Percentiles rank a stretch among this genome's conserved stretches.
Evolutionary conservation across 73 alveolate genomes (phyloP).

Genomic region (Diophrys sp.): DNA sequence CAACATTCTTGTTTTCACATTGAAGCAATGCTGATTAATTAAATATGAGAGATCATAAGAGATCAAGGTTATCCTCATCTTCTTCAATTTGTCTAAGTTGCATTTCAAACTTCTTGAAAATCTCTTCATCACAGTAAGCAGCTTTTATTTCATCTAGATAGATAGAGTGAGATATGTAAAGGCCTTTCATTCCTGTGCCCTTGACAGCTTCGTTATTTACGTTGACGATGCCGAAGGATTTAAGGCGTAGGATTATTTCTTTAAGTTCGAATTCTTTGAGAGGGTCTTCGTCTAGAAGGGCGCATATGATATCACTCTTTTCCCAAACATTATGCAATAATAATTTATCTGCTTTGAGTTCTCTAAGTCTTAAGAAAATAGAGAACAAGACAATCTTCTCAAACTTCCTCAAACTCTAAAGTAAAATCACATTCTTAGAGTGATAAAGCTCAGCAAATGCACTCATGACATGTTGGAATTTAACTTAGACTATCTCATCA

Average conservation of each 20-base stretch:
- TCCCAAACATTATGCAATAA: constrained; percentile 8
- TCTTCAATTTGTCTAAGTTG: not conserved
- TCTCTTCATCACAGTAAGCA: not conserved
- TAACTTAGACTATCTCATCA: constrained; percentile 4
- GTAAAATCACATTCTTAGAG: constrained; percentile 62
- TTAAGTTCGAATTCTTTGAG: constrained; percentile 3
- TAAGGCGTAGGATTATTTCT: constrained; percentile 37
- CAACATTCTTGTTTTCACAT: too few relatives aligned
- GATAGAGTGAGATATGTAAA: not conserved
- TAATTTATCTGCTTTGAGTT: constrained; percentile 13
- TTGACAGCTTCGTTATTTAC: not conserved
- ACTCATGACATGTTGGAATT: constrained; percentile 30
- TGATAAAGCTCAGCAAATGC: constrained; percentile 70
- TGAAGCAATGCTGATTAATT: too few relatives aligned
- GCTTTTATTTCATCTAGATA: not conserved
- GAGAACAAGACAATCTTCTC: constrained; percentile 66
- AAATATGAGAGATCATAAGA: too few relatives aligned
- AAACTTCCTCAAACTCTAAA: constrained; percentile 56
- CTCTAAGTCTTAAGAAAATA: not conserved
- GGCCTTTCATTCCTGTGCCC: not conserved
- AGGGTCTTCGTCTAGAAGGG: not conserved
- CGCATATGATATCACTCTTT: constrained; percentile 22
- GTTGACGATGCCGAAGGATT: constrained; percentile 19
- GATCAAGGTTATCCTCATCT: not conserved
- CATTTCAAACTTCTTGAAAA: not conserved